Evolutionary conservation across 345 rosid genomes (phyloP), one percentile per base, ranked within the genome.

Genomic region (Erysimum cheiranthoides): DNA sequence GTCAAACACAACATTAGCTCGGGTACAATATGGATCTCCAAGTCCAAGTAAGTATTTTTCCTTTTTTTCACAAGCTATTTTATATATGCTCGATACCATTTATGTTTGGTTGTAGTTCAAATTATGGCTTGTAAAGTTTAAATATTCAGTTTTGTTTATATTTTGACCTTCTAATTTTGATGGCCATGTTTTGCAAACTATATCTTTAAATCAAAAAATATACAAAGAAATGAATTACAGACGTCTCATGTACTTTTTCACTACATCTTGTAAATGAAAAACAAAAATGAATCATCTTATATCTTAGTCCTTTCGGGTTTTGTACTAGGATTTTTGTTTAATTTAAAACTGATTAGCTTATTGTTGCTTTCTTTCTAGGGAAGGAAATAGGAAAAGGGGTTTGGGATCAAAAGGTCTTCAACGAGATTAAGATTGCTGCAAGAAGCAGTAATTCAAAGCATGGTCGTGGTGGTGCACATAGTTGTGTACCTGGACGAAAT

Each of bases 321-420:
- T 46, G 21, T 17, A 45, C 18, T 18, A 17, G 53, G 3, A 17
- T 17, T 17, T 42, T 42, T 38, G 0, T 12, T 13, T 5, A 6
- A 16, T 4, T 58, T 4, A 34, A 35, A 35, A 35, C 1, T 16
- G 25, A 58, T 35, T 35, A 16, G 13, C 16, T 28, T 3, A 5
- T 34, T 17, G 14, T 30, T 54, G 9, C 1, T 59, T 59, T 59
- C 13, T 10, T 30, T 13, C 17, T 54, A 54, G 28, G 50, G 31
- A 36, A 35, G 36, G 17, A 35, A 36, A 34, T 21, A 35, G 49
- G 38, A 71, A 39, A 59, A 36, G 36, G 27, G 11, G 59, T 59
- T 59, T 36, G n/a, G 66, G 46, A 70, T 14, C 25, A 34, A 45
- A 58, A 13, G 16, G 1, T 70, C 8, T 28, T 62, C 25, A 62